A percentile compares a stretch with the other conserved stretches of the same genome.
These are phyloP conservation scores for Cocos nucifera DNA, from an alignment of 176 grass and related monocot species.

Conservation along the genomic window DNA sequence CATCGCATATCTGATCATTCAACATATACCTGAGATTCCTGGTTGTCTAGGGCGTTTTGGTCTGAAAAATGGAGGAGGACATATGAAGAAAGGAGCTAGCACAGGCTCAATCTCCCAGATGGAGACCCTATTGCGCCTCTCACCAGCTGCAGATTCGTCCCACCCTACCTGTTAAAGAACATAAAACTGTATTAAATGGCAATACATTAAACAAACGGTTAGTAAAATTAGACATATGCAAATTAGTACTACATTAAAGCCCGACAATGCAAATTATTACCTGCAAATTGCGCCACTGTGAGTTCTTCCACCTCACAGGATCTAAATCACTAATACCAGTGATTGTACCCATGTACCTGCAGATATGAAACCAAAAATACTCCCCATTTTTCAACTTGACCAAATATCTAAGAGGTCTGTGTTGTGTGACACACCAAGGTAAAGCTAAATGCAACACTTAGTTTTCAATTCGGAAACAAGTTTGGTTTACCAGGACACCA, in stretches of 20 bases:
- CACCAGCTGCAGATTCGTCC: slow-evolving; percentile 94
- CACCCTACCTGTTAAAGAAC: slow-evolving; percentile 63
- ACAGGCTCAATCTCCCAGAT: slow-evolving; percentile 97
- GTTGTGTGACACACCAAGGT: too few relatives aligned
- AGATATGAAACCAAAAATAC: neutral
- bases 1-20: neutral
- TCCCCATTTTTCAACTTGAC: neutral
- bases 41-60: slow-evolving; percentile 66
- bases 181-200: slow-evolving; percentile 15
- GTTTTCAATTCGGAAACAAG: too few relatives aligned
- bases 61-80: slow-evolving; percentile 89
- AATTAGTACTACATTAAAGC: too few relatives aligned
- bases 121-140: slow-evolving; percentile 84
- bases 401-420: too few relatives aligned
- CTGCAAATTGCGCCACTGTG: slow-evolving; percentile 96
- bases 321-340: slow-evolving; percentile 95
- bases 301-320: slow-evolving; percentile 96
- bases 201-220: neutral
- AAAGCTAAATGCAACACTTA: too few relatives aligned
- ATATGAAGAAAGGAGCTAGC: slow-evolving; percentile 87
- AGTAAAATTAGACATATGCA: too few relatives aligned
- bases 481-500: too few relatives aligned
- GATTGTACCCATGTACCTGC: slow-evolving; percentile 99
- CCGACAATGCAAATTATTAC: slow-evolving; percentile 9
- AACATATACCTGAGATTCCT: slow-evolving; percentile 33